These are phyloP conservation scores for Kurtzmaniella quercitrusa DNA, from an alignment of 1,139 yeast genomes.

Conservation along the genomic window DNA sequence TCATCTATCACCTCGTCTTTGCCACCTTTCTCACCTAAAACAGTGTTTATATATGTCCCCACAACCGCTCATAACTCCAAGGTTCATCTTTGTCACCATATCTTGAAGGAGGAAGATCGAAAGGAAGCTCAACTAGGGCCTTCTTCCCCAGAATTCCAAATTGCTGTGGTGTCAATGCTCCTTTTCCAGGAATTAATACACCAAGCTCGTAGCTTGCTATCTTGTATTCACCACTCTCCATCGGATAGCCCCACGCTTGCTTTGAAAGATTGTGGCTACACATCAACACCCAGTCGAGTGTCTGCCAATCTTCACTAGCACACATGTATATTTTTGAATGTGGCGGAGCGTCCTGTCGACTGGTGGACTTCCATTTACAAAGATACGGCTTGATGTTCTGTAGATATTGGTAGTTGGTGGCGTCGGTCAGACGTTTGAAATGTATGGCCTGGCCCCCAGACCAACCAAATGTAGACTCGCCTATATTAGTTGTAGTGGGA, in stretches of 20 bases:
- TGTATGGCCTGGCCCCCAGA: slow-evolving; percentile 55
- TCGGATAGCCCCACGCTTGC: slow-evolving; percentile 68
- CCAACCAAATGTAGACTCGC: slow-evolving; percentile 39
- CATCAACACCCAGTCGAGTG: slow-evolving; percentile 58
- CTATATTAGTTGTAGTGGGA: slow-evolving; percentile 52
- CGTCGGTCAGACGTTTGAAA: slow-evolving; percentile 31
- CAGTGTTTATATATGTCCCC: neutral
- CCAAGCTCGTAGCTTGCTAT: slow-evolving; percentile 55
- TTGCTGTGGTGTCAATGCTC: slow-evolving; percentile 13
- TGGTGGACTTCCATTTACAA: slow-evolving; percentile 22
- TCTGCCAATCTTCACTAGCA: slow-evolving; percentile 46
- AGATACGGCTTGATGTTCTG: slow-evolving; percentile 35
- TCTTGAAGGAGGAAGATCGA: slow-evolving; percentile 42
- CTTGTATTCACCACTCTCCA: slow-evolving; percentile 17
- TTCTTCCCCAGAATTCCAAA: neutral
- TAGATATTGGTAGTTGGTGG: slow-evolving; percentile 22
- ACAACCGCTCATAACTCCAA: slow-evolving; percentile 26
- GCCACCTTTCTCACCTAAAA: too few species aligned
- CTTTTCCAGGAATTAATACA: slow-evolving; percentile 34
- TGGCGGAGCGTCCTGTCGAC: slow-evolving; percentile 31
- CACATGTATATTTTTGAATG: slow-evolving; percentile 38
- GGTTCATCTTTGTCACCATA: slow-evolving; percentile 42
- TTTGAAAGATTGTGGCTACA: slow-evolving; percentile 64
- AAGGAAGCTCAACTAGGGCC: slow-evolving; percentile 39
- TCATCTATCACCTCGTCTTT: too few species aligned